Evolutionary conservation across 495 filamentous ascomycete genomes (phyloP).

Genomic region (Penicillium silybi): DNA sequence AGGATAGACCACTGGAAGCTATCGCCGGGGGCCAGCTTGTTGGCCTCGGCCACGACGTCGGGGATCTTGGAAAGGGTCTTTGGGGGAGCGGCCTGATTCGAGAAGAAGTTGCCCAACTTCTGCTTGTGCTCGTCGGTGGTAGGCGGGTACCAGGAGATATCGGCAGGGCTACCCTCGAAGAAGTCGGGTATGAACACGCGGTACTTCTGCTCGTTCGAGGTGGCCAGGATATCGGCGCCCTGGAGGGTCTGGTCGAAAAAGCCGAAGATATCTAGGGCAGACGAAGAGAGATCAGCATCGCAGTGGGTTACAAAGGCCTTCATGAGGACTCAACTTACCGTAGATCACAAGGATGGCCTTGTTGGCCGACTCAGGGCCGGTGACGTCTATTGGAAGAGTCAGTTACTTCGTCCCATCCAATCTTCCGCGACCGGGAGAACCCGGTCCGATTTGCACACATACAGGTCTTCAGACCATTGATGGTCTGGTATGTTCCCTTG

Average conservation of each 20-base stretch:
- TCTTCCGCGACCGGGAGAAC: not conserved
- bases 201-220: constrained; percentile 45
- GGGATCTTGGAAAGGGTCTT: constrained; percentile 62
- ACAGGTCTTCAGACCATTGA: constrained; percentile 63
- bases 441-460: constrained; percentile 9
- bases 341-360: constrained; percentile 54
- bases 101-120: constrained; percentile 74
- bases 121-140: constrained; percentile 75
- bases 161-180: constrained; percentile 48
- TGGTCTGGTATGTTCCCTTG: constrained; percentile 58
- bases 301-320: not conserved
- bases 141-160: constrained; percentile 63
- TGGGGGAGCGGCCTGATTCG: constrained; percentile 59
- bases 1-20: constrained; percentile 75
- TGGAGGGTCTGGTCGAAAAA: constrained; percentile 53
- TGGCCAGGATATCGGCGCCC: constrained; percentile 55
- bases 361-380: constrained; percentile 46
- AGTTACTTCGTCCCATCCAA: not conserved
- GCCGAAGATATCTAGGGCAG: constrained; percentile 49
- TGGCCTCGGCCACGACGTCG: constrained; percentile 53
- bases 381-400: constrained; percentile 39
- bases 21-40: constrained; percentile 35
- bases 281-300: not conserved
- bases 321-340: constrained; percentile 27
- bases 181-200: constrained; percentile 58